Evolutionary conservation across 768 basidiomycete genomes (phyloP).

Genomic region (Auriscalpium vulgare): DNA sequence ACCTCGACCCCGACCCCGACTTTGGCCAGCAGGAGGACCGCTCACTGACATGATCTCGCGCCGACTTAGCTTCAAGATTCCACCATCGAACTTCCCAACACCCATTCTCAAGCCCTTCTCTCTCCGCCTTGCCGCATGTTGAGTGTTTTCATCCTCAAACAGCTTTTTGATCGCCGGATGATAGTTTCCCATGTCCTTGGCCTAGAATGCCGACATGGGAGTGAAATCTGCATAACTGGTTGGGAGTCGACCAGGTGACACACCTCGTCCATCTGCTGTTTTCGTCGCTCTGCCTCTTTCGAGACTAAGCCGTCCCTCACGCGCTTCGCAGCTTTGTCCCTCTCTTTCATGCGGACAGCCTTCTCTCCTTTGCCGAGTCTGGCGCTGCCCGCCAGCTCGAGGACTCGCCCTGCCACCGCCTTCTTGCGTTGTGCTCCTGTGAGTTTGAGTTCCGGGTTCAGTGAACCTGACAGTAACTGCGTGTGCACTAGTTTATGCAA

Average conservation of each 20-base stretch:
- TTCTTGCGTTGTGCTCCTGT: constrained; percentile 62
- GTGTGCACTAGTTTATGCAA: constrained; percentile 79
- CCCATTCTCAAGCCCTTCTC: constrained; percentile 70
- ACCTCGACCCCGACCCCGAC: constrained; percentile 18
- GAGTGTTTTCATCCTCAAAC: constrained; percentile 35
- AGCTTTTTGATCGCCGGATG: constrained; percentile 69
- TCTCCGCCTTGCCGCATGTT: constrained; percentile 34
- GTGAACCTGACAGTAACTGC: constrained; percentile 65
- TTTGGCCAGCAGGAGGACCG: constrained; percentile 13
- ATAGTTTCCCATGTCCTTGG: constrained; percentile 80
- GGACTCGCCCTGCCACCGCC: constrained; percentile 68
- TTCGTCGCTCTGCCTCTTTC: constrained; percentile 51
- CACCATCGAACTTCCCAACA: constrained; percentile 66
- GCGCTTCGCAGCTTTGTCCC: constrained; percentile 60
- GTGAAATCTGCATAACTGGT: neutral
- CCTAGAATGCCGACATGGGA: constrained; percentile 33
- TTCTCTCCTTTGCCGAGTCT: constrained; percentile 73
- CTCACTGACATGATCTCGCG: constrained; percentile 45
- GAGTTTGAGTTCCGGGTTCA: constrained; percentile 51
- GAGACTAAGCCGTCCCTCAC: constrained; percentile 61
- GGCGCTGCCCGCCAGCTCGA: constrained; percentile 61
- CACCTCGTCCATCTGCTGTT: constrained; percentile 63
- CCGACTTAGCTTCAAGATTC: constrained; percentile 55
- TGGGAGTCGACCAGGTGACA: constrained; percentile 3
- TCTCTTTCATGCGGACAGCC: constrained; percentile 50